Evolutionary conservation across 2,329 filamentous ascomycete genomes (phyloP), one percentile per base, ranked within the genome.

Genomic region (Ophiostoma himal-ulmi): DNA sequence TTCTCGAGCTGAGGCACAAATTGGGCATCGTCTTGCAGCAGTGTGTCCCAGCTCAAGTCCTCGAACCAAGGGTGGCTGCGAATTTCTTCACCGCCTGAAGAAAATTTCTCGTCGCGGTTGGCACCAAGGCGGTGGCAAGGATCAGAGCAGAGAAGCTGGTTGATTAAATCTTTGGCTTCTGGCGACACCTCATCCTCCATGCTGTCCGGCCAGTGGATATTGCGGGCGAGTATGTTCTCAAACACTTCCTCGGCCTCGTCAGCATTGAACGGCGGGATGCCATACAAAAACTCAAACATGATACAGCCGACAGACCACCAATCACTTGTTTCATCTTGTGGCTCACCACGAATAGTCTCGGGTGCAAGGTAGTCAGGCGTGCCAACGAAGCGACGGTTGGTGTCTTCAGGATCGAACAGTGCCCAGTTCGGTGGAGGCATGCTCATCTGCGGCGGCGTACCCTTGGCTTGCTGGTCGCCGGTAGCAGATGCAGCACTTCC

Each of bases 281-380:
- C 95, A 77, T 92, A 98, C 2, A 99, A 82, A 74, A 97, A 97
- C 77, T 99, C 95, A 76, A 97, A 99, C 79, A 98, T 83, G 75
- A 99, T 98, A 78, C 96, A 99, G 0, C 95, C 95, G n/a, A 99
- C 85, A 30, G 95, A 98, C 95, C 95, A 99, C 95, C 95, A 99
- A 88, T 99, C 95, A 77, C 95, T 98, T 75, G 94, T 95, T 79
- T 98, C 94, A 77, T 99, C 95, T 79, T 99, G 95, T 1, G 94
- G 93, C 74, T 93, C 89, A 68, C 96, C 95, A 74, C 93, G 94
- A 77, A 99, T 96, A 0, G 96, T 99, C 78, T 99, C 96, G 0
- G 95, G 95, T 0, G 95, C 95, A 17, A 99, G 86, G 77, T 99
- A 99, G 79, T 99, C 95, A 0, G 95, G 95, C 0, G 95, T 99